Evolutionary conservation across 2,329 filamentous ascomycete genomes (phyloP).

Genomic region (Paracoccidioides brasiliensis): DNA sequence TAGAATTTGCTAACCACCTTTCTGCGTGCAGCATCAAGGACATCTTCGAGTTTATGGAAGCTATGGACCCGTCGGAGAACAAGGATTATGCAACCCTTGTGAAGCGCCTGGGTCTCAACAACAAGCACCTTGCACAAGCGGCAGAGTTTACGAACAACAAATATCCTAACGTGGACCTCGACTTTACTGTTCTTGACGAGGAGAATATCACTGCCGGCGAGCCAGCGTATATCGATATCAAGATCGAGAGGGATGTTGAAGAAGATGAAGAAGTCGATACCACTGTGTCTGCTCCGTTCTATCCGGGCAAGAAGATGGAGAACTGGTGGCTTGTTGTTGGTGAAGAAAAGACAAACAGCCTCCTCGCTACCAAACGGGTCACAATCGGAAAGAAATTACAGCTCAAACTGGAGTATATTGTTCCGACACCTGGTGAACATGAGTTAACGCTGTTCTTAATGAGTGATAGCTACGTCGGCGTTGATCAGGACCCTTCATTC

Average conservation of each 20-base stretch:
- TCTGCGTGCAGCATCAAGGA: constrained; percentile 59
- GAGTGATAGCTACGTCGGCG: constrained; percentile 92
- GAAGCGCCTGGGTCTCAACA: constrained; percentile 62
- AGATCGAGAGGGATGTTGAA: constrained; percentile 71
- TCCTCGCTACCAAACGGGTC: constrained; percentile 88
- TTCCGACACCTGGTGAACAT: constrained; percentile 74
- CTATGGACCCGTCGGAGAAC: constrained; percentile 94
- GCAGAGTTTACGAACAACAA: constrained; percentile 91
- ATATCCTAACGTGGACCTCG: constrained; percentile 87
- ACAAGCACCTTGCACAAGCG: constrained; percentile 74
- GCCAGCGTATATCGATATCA: constrained; percentile 69
- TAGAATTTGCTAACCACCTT: constrained; percentile 17
- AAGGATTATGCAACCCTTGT: constrained; percentile 65
- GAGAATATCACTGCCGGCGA: constrained; percentile 69
- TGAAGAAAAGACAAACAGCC: constrained; percentile 73
- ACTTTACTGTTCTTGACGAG: constrained; percentile 71
- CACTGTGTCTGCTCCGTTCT: constrained; percentile 89
- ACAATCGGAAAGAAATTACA: constrained; percentile 70
- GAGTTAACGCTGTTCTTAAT: constrained; percentile 86
- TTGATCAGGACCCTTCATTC: constrained; percentile 91
- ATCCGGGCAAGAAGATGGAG: constrained; percentile 81
- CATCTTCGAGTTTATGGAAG: constrained; percentile 96
- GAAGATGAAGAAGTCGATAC: constrained; percentile 62
- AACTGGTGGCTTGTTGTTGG: constrained; percentile 98
- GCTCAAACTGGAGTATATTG: constrained; percentile 73